Base-by-base conservation (phyloP, 1,139 yeast species). In the Blastobotrys persicus region DNA sequence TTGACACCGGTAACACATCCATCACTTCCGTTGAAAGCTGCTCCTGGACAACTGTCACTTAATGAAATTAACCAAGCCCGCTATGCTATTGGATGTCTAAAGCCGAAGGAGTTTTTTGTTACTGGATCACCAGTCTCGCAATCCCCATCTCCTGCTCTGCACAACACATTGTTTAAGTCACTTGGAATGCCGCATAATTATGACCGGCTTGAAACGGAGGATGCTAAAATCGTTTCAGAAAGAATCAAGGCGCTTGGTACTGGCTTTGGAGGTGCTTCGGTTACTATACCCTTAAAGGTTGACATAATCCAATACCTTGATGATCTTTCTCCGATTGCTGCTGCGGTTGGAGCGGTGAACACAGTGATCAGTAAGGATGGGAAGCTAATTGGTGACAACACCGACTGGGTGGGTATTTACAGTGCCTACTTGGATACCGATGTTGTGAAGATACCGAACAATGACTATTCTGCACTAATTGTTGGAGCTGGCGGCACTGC, bases 401-500 rank as follows among this genome's bases (percentile, higher is more conserved):
- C 99, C 42, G 99, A 94, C 68, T 92, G 96, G 96, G 72, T 83
- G 49, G 99, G 98, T 18, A 86, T 94, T 58, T 76, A 75, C 44
- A 78, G 84, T 56, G 80, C 96, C 1, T 81, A 88, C 59, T 64
- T 71, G 39, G 69, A 76, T 52, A 75, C 76, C 51, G 92, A 92
- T 9, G 63, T 62, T 19, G 82, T 82, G 31, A 80, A 86, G 32
- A 20, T 48, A 28, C 54, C 51, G 12, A 41, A 44, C 28, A 69
- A 71, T 40, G 56, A 70, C 49, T 44, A 55, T 52, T 59, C 49
- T n/a, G 71, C 60, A 1, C 53, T 92, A 54, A 85, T 92, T 47
- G 74, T 92, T 58, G 99, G 99, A 45, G 96, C 96, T 26, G 99
- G 99, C 41, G 99, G 99, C 44, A 91, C 99, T 33, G 84, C 96